A percentile compares a stretch with the other conserved stretches of the same genome.
These are phyloP conservation scores for Flaveria trinervia DNA, from an alignment of 129 eudicot genomes.

Conservation along the genomic window DNA sequence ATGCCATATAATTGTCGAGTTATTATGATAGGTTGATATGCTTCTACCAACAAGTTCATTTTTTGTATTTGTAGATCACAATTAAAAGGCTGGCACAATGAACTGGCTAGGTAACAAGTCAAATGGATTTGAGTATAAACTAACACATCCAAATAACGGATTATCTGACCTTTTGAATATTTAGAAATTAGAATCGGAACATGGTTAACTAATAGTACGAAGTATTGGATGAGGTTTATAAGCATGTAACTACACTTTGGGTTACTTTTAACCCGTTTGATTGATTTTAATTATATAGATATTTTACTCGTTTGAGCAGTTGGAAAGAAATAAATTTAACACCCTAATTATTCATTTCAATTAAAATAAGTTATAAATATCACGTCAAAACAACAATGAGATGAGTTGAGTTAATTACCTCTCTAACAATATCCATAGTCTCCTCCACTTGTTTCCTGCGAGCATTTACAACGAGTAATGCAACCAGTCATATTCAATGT, in stretches of 20 bases:
- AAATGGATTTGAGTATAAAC: not conserved
- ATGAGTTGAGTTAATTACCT: slow-evolving; percentile 37
- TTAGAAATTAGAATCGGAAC: not conserved
- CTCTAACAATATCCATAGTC: slow-evolving; percentile 16
- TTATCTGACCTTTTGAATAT: not conserved
- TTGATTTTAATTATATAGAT: not conserved
- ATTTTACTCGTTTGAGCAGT: not conserved
- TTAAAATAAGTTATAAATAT: not conserved
- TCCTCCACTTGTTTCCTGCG: too few species aligned
- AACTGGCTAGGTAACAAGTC: not conserved
- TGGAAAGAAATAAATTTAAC: not conserved
- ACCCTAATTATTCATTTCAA: not conserved
- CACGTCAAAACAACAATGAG: slow-evolving; percentile 6
- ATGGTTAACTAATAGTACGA: not conserved
- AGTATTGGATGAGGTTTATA: not conserved
- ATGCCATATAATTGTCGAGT: slow-evolving; percentile 62
- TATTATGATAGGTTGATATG: slow-evolving; percentile 67
- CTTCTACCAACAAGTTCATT: slow-evolving; percentile 65
- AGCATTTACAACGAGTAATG: slow-evolving; percentile 29
- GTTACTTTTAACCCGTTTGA: too few species aligned
- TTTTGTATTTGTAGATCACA: slow-evolving; percentile 37
- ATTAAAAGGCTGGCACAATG: not conserved
- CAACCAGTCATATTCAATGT: slow-evolving; percentile 23
- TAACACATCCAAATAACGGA: not conserved
- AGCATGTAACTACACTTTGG: too few species aligned